Evolutionary conservation across 768 basidiomycete genomes (phyloP).

Genomic region (Boletus patriciae): DNA sequence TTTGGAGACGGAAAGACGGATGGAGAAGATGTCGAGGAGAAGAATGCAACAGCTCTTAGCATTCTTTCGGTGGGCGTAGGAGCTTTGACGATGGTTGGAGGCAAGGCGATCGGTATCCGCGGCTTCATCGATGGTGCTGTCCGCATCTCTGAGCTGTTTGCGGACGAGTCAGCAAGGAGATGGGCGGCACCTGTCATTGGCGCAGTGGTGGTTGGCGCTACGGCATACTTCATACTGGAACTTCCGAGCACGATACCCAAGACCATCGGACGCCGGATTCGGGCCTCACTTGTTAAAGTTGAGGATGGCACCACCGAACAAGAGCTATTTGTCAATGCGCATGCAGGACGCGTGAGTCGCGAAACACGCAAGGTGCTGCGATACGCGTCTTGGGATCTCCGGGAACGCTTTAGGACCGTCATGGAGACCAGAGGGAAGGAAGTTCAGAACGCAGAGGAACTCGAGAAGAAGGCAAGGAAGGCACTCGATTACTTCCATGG

Average conservation of each 20-base stretch:
- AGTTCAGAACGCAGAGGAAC: conserved; percentile 73
- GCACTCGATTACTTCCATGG: conserved; percentile 74
- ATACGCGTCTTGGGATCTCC: conserved; percentile 86
- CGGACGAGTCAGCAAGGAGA: conserved; percentile 74
- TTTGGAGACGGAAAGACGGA: conserved; percentile 53
- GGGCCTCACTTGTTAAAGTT: conserved; percentile 54
- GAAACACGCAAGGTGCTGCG: conserved; percentile 95
- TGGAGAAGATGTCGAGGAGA: conserved; percentile 36
- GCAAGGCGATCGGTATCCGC: conserved; percentile 74
- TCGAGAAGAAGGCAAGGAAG: conserved; percentile 62
- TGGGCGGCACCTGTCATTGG: conserved; percentile 90
- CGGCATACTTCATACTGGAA: conserved; percentile 81
- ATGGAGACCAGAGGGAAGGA: conserved; percentile 80
- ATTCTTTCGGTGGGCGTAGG: conserved; percentile 78
- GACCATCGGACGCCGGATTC: conserved; percentile 85
- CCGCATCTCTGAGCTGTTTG: conserved; percentile 73
- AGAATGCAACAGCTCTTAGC: conserved; percentile 61
- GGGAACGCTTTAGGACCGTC: conserved; percentile 74
- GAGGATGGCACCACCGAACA: conserved; percentile 49
- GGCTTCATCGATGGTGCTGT: conserved; percentile 76
- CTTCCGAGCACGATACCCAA: conserved; percentile 86
- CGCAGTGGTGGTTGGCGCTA: conserved; percentile 67
- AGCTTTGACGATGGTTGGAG: conserved; percentile 86
- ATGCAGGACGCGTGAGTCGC: conserved; percentile 67
- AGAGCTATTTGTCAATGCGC: conserved; percentile 61